Base-by-base conservation (phyloP, 768 basidiomycete genomes). In the Amanita rubescens region DNA sequence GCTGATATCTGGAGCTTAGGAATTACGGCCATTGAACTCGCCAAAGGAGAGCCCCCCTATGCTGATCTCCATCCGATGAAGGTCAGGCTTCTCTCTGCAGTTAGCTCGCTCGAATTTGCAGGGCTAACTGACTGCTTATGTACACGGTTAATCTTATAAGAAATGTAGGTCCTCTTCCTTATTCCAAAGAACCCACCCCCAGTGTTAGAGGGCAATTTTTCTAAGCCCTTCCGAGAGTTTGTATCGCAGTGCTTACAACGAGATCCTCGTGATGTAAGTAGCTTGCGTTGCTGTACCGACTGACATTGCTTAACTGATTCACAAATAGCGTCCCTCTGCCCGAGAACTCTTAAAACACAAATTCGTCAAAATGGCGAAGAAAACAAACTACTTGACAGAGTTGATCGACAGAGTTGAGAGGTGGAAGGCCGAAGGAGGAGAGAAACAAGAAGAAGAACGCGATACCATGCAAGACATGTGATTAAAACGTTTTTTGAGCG, bases 31-130 rank as follows among this genome's bases (percentile, higher is more conserved):
- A 97, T 98, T 59, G 96, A 99, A 67, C 76, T 99, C 61, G 96
- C 96, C 1, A 94, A 88, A 68, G 95, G 95, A 25, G 95, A 98
- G 65, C 96, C 96, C 34, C 96, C 96, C 2, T 98, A 98, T 63
- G 95, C 96, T 1, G 95, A 98, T 61, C 72, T 98, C 39, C 96
- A 99, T 70, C 96, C 96, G 5, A 98, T 99, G 96, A 98, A 98
- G 80, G 95, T 90, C 53, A 44, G 78, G 17, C 47, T 32, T 50
- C 12, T 41, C n/a, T 30, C 17, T 27, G 5, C 24, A 30, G 34
- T 49, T 34, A 39, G 24, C 24, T 43, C 33, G 35, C 50, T 24
- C 9, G 33, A 17, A 52, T 27, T 27, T 19, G 12, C 34, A 49
- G 32, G 47, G 47, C 27, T 30, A 46, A 27, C 27, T 24, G 30